Base-by-base conservation (phyloP, 805 yeast species). In the Cyberlindnera xylosilytica region DNA sequence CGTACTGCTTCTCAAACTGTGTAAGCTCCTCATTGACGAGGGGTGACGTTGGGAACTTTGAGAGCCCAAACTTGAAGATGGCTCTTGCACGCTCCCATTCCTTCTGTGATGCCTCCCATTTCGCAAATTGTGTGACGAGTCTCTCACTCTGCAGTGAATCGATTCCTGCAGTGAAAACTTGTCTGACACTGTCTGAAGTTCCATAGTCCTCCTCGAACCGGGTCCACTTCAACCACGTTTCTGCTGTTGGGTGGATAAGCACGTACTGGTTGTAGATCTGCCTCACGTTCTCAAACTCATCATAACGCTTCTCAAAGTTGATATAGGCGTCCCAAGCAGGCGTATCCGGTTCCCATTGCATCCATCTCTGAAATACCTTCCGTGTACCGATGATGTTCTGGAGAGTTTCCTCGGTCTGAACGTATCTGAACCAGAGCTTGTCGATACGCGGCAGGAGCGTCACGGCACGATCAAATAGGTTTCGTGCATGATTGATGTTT, bases 401-500 rank as follows among this genome's bases (percentile, higher is more conserved):
- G 20, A 88, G 63, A 1, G 84, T 73, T 62, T 89, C 97, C 61
- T 89, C 97, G 15, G 90, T 74, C 35, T 83, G 81, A 7, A 86
- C 81, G 56, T 87, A 89, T 46, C 80, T 73, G 57, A 77, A 86
- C 97, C 98, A 91, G 17, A 91, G 64, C 59, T 90, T 90, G 53
- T 84, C 90, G 4, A 83, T 80, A 20, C 87, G 69, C 0, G 98
- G 98, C 20, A 90, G 65, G 0, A 78, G 61, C 2, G 79, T 73
- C 0, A 85, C 80, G 0, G 88, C 95, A 33, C 97, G 67, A 39
- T 88, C 89, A 23, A 91, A 66, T 20, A 93, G 54, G 57, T 91
- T 90, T 51, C 96, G 68, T 0, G 97, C 97, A 64, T 90, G 97
- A 55, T 87, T 88, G 41, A 88, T 72, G 52, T 83, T 87, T 47